Base-by-base conservation (phyloP, 2,329 filamentous ascomycete species). In the Didymosphaeria variabile region DNA sequence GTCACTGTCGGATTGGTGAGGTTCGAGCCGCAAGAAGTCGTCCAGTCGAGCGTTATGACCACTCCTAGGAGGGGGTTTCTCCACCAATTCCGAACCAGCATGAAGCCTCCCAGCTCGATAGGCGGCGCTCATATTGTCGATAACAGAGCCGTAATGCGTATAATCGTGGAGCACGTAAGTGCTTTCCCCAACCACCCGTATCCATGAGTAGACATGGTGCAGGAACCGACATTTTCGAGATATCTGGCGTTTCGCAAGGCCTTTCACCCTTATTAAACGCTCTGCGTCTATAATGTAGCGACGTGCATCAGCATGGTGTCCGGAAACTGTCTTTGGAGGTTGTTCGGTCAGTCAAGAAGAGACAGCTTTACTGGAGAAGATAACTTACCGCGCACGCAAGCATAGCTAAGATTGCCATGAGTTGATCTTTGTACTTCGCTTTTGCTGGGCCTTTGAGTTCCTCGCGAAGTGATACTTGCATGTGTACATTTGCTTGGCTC, bases 231-330 rank as follows among this genome's bases (percentile, higher is more conserved):
- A 68, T 21, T 80, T 79, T 23, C 80, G 78, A 1, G 82, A 80
- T 21, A 81, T 80, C 4, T 69, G 69, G 9, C 68, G 70, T 13
- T 76, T 77, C 3, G 72, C 69, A 1, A 83, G 60, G 0, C 82
- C 81, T 31, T 72, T 71, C 13, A 79, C 44, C 2, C 78, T 76
- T 3, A 83, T 79, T 8, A 82, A 75, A 1, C 79, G 74, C 61
- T 83, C 81, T 0, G 81, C 80, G 54, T 82, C 81, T 2, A 83
- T 67, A 6, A 81, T 69, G 46, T 78, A 81, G 23, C 68, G 75
- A 52, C 77, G 50, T 72, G 69, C 55, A 73, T 79, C 59, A 75
- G 71, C 55, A 70, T 57, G 52, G n/a, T 66, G 58, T 2, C 67
- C 66, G 15, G 49, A 60, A 36, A 68, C 50, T 15, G 58, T 65